Evolutionary conservation across 805 yeast genomes (phyloP), one percentile per base, ranked within the genome.

Genomic region (Myxozyma melibiosi): DNA sequence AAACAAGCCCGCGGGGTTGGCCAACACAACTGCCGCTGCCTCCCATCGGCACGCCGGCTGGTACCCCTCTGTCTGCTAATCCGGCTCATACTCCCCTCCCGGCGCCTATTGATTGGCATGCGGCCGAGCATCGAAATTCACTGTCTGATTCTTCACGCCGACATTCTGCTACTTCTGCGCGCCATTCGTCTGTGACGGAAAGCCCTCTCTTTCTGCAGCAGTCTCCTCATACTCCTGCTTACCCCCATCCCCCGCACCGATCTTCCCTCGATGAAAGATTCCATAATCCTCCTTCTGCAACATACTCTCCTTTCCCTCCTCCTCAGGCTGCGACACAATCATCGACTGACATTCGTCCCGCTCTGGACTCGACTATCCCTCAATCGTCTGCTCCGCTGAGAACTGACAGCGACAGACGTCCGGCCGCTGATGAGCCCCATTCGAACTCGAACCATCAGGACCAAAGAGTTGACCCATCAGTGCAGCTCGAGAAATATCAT

Each of bases 401-500:
- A n/a, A n/a, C n/a, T n/a, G n/a, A n/a, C n/a, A n/a, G n/a, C n/a
- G n/a, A n/a, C n/a, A n/a, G n/a, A n/a, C 40, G 31, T 25, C 25
- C 7, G 7, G 4, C 24, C 22, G 22, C 50, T 33, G 40, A 33
- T 31, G 37, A 37, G 14, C 13, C 35, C 1, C 35, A 22, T 4
- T 4, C 20, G 22, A 22, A 16, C 24, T 27, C 52, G n/a, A n/a
- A n/a, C 2, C 34, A 2, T 11, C 41, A 46, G 18, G 33, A 20
- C 11, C 18, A 18, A 14, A 48, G 27, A 9, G 38, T 34, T 14
- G 43, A 48, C 16, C 31, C 51, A 7, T 38, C 51, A 2, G 27
- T 33, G 11, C 46, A 43, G 20, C 27, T 55, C 5, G 55, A 50
- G 40, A 30, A 49, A 8, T 55, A 55, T 37, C 55, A 49, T 22